Evolutionary conservation across 352 stramenopile species (phyloP).

Genomic region (Elongisporangium senticosum): DNA sequence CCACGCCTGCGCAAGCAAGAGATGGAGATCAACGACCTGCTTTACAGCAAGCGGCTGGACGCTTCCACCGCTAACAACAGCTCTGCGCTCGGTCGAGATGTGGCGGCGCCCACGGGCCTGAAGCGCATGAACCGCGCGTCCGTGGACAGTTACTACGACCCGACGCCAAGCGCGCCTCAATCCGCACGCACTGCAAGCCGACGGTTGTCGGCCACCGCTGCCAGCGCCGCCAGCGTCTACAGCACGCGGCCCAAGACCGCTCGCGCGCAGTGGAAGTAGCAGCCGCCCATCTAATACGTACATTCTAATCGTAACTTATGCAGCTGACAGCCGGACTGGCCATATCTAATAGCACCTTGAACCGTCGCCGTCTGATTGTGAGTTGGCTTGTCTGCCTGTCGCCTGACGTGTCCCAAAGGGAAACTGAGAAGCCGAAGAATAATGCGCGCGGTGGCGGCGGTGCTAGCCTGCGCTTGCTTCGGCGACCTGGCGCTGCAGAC

Average conservation of each 20-base stretch:
- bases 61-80: constrained; percentile 2
- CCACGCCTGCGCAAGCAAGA: constrained; percentile 30
- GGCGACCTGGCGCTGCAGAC: neutral
- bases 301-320: neutral
- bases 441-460: neutral
- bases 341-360: neutral
- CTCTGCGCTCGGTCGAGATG: constrained; percentile 6
- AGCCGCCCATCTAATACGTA: neutral
- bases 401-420: constrained; percentile 3
- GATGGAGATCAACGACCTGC: constrained; percentile 33
- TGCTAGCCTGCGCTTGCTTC: constrained; percentile 16
- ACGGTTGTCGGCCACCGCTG: neutral
- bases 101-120: neutral
- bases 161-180: neutral
- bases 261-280: constrained; percentile 51
- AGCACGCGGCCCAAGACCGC: constrained; percentile 15
- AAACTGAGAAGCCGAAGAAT: neutral
- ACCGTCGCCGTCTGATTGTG: constrained; percentile 1
- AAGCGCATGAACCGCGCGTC: constrained; percentile 12
- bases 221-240: neutral
- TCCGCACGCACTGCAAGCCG: neutral
- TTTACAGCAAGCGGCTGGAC: constrained; percentile 39
- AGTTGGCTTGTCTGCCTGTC: constrained; percentile 4
- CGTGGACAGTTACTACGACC: constrained; percentile 11
- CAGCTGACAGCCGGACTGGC: neutral